Evolutionary conservation across 495 filamentous ascomycete species (phyloP).

Genomic region (Aspergillus sparsus): DNA sequence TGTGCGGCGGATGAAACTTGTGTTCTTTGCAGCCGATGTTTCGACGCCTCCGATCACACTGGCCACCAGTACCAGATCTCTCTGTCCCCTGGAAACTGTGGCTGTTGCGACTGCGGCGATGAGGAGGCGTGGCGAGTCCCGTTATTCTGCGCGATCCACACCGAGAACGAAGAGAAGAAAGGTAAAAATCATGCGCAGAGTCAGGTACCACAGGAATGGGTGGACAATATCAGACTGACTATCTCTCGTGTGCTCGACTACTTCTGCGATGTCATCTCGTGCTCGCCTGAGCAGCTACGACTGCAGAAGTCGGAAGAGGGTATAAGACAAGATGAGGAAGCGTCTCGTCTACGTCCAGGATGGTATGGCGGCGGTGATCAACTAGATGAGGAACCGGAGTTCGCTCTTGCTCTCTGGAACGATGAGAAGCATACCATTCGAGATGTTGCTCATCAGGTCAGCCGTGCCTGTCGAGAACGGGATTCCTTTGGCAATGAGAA

Average conservation of each 20-base stretch:
- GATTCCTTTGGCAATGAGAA: conserved; percentile 66
- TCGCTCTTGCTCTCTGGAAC: conserved; percentile 91
- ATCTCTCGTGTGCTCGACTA: conserved; percentile 86
- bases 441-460: conserved; percentile 89
- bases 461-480: conserved; percentile 78
- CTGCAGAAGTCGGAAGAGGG: conserved; percentile 77
- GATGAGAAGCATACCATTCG: conserved; percentile 96
- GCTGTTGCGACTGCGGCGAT: conserved; percentile 97
- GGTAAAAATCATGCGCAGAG: conserved; percentile 60
- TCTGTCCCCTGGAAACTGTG: conserved; percentile 84
- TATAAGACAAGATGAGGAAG: conserved; percentile 77
- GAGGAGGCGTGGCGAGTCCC: conserved; percentile 87
- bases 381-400: conserved; percentile 65
- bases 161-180: conserved; percentile 56
- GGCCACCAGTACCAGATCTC: conserved; percentile 85
- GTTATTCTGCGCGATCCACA: conserved; percentile 92
- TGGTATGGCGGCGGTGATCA: conserved; percentile 69
- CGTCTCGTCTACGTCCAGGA: conserved; percentile 69
- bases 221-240: conserved; percentile 75
- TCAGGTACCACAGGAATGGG: conserved; percentile 70
- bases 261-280: conserved; percentile 95
- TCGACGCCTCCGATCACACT: conserved; percentile 93
- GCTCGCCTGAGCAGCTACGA: conserved; percentile 91
- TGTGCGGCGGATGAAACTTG: conserved; percentile 87
- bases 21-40: conserved; percentile 86